Conservation (phyloP, 148 eudicot genomes). For the Vaccinium corymbosum region DNA sequence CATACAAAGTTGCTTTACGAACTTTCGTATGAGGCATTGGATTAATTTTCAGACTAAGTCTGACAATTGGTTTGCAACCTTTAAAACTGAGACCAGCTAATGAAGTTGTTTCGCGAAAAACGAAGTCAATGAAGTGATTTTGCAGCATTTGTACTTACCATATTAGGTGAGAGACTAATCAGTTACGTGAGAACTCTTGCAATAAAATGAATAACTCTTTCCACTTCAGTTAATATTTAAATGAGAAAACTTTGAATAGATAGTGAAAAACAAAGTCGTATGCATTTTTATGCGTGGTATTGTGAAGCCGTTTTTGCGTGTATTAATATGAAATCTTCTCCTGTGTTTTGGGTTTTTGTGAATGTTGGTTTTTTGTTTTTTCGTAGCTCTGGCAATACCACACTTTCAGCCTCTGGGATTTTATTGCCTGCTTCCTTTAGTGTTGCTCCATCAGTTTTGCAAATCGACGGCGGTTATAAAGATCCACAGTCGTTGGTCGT, state of each 20-base stretch:
- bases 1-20: background rate
- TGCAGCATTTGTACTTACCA: background rate
- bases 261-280: background rate
- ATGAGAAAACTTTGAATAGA: background rate
- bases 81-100: background rate
- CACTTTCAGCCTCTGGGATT: conserved; percentile 88
- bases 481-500: conserved; percentile 38
- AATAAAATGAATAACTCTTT: background rate
- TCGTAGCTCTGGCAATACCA: conserved; percentile 71
- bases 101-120: background rate
- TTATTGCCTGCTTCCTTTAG: conserved; percentile 47
- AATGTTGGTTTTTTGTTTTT: background rate
- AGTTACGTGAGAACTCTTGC: background rate
- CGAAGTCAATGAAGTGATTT: background rate
- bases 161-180: background rate
- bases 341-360: background rate
- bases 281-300: background rate
- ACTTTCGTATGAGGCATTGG: background rate
- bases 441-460: conserved; percentile 13
- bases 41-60: background rate
- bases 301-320: background rate
- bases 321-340: background rate
- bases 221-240: background rate
- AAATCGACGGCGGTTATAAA: conserved; percentile 13
- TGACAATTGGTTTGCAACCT: background rate